Base-by-base conservation (phyloP, 2,329 filamentous ascomycete species). In the Aurifilum marmelostoma region DNA sequence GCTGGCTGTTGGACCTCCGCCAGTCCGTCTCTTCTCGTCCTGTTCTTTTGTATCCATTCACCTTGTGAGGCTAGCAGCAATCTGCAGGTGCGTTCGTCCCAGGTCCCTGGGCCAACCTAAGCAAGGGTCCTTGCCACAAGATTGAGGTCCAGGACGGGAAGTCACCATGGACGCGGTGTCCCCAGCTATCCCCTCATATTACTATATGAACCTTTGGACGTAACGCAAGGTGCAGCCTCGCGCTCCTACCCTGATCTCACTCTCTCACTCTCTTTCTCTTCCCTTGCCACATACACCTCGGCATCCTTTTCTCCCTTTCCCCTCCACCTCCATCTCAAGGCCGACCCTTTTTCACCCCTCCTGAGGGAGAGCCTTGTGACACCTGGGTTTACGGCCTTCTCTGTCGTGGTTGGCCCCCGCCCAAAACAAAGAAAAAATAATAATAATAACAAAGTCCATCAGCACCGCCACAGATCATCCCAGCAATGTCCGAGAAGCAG, bases 401-500 rank as follows among this genome's bases (percentile, higher is more conserved):
- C 41, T 18, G 14, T 41, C 37, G 34, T 37, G 41, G 12, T n/a
- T 41, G 16, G 11, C 39, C 39, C 39, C 16, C 39, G 11, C 1
- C 27, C 34, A 4, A 34, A 8, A 34, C 34, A 34, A 4, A 34
- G 34, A 34, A n/a, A n/a, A n/a, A n/a, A n/a, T n/a, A n/a, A n/a
- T n/a, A n/a, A n/a, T n/a, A n/a, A n/a, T n/a, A n/a, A n/a, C 16
- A 24, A 39, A 41, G 18, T 1, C n/a, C 24, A 29, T n/a, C 21
- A 47, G 37, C 27, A 37, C 37, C 24, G 5, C n/a, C 39, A 27
- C 60, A 6, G 37, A 18, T 11, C 52, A 39, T 3, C 37, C n/a
- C 21, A 29, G 34, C 32, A n/a, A 65, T 65, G 63, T 12, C 63
- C 14, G 66, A 67, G 60, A 67, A 67, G 60, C 34, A 63, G 34